Evolutionary conservation across 768 basidiomycete species (phyloP).

Genomic region (Suillus cothurnatus): DNA sequence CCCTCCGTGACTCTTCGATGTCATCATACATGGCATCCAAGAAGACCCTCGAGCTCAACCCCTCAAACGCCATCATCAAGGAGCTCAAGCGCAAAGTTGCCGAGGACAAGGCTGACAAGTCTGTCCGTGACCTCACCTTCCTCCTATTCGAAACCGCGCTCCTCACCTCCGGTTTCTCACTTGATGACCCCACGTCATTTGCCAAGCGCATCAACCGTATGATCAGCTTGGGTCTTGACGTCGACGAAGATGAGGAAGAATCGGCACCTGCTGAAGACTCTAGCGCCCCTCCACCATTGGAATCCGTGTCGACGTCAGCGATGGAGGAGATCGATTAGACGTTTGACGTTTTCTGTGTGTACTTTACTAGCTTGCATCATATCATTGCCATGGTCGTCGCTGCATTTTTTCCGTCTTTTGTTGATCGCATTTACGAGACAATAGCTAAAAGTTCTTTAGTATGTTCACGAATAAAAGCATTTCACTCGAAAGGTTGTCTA

Average conservation of each 20-base stretch:
- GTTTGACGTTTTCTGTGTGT: constrained; percentile 24
- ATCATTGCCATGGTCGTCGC: constrained; percentile 18
- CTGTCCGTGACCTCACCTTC: constrained; percentile 94
- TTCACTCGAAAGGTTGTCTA: background rate
- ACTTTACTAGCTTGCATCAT: constrained; percentile 24
- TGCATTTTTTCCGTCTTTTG: constrained; percentile 23
- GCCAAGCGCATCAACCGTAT: constrained; percentile 96
- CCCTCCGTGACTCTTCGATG: constrained; percentile 94
- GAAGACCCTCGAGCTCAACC: constrained; percentile 98
- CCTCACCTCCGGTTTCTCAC: constrained; percentile 92
- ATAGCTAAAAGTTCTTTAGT: constrained; percentile 21
- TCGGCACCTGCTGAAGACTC: constrained; percentile 45
- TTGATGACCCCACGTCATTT: constrained; percentile 94
- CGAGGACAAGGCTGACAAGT: constrained; percentile 98
- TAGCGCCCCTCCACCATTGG: constrained; percentile 53
- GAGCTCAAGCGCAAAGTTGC: constrained; percentile 94
- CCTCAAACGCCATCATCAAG: constrained; percentile 89
- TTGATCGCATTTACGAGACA: constrained; percentile 29
- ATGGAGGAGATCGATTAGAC: constrained; percentile 97
- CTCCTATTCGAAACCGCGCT: constrained; percentile 97
- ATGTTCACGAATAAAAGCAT: constrained; percentile 16
- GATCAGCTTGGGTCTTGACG: constrained; percentile 90
- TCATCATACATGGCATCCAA: constrained; percentile 99
- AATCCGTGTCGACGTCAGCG: constrained; percentile 70
- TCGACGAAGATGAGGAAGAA: constrained; percentile 71